These are phyloP conservation scores for Fusarium sp. DNA, from an alignment of 2,329 filamentous ascomycete genomes.

Conservation along the genomic window DNA sequence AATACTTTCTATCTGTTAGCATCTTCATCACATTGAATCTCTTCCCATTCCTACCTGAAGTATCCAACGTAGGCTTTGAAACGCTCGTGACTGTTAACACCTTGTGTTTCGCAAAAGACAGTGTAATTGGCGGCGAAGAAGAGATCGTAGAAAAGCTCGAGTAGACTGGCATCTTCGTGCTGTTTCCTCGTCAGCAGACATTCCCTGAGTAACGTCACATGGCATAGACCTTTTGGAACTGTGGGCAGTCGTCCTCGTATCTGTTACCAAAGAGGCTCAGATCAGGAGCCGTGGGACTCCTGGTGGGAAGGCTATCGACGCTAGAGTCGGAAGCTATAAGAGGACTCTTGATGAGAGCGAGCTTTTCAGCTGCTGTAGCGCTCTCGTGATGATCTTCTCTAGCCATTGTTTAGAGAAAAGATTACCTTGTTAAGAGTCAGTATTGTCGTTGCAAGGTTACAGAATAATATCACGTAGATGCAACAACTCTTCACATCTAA, in stretches of 20 bases:
- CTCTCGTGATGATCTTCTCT: slow-evolving; percentile 2
- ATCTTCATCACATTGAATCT: not conserved
- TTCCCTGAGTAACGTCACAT: rapidly evolving
- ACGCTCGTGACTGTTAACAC: slow-evolving; percentile 46
- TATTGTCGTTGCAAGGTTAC: not conserved
- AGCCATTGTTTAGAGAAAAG: slow-evolving; percentile 28
- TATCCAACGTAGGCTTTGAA: slow-evolving; percentile 52
- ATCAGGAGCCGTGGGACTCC: slow-evolving; percentile 18
- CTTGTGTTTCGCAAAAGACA: slow-evolving; percentile 59
- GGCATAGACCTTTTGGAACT: slow-evolving; percentile 40
- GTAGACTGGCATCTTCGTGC: slow-evolving; percentile 50
- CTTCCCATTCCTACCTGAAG: slow-evolving; percentile 43
- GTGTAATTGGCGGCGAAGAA: slow-evolving; percentile 69
- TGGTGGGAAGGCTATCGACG: not conserved
- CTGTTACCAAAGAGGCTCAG: slow-evolving; percentile 41
- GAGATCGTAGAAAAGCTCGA: slow-evolving; percentile 54
- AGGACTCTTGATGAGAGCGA: slow-evolving; percentile 48
- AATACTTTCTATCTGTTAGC: slow-evolving; percentile 51
- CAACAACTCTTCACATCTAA: not conserved
- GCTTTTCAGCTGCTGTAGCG: slow-evolving; percentile 38
- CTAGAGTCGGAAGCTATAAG: slow-evolving; percentile 35
- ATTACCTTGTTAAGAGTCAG: not conserved
- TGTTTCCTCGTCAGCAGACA: slow-evolving; percentile 9
- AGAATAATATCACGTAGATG: no score
- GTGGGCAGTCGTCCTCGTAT: slow-evolving; percentile 36